Evolutionary conservation across 2,329 filamentous ascomycete species (phyloP), one percentile per base, ranked within the genome.

Genomic region (Fusarium decemcellulare): DNA sequence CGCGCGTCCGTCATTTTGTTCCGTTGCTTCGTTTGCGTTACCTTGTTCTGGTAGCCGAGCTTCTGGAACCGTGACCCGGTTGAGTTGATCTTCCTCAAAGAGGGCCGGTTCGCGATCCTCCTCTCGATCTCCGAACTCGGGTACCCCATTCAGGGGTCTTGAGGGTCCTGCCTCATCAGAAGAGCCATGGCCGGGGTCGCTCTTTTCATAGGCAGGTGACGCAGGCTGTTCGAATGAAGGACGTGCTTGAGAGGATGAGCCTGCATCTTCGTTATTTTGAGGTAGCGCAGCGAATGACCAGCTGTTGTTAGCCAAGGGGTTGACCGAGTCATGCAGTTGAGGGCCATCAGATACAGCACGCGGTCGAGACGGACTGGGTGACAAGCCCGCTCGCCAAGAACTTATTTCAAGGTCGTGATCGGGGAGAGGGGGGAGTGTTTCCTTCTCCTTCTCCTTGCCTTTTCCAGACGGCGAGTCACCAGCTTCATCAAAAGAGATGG

Each of bases 311-410:
- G 84, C 88, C 15, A 91, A 75, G 0, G 86, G 85, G 53, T 88
- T 86, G 56, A 85, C 79, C 3, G 77, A 77, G 9, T 81, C 78
- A 5, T 79, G 80, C 7, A 77, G 74, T 44, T 80, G 81, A 5
- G 86, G 86, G 0, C 88, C 88, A 71, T 90, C 89, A 0, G 89
- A 90, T 52, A 84, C 81, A 30, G 89, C 83, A 44, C 89, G 82
- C 16, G 85, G 86, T 39, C 88, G 79, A 16, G 78, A 72, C 34
- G 75, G 46, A 52, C 68, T 69, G 54, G 69, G 53, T 6, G 64
- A 39, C 6, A 64, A 55, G n/a, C 67, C 63, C 23, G 50, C 50
- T 39, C 62, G 59, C 43, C 62, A 63, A 2, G 58, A 48, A 10
- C 18, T 32, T 23, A 55, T 32, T 27, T 60, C 39, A 12, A 64